These are phyloP conservation scores for Dendrobium huoshanense DNA, from an alignment of 106 monocot genomes.

Conservation along the genomic window DNA sequence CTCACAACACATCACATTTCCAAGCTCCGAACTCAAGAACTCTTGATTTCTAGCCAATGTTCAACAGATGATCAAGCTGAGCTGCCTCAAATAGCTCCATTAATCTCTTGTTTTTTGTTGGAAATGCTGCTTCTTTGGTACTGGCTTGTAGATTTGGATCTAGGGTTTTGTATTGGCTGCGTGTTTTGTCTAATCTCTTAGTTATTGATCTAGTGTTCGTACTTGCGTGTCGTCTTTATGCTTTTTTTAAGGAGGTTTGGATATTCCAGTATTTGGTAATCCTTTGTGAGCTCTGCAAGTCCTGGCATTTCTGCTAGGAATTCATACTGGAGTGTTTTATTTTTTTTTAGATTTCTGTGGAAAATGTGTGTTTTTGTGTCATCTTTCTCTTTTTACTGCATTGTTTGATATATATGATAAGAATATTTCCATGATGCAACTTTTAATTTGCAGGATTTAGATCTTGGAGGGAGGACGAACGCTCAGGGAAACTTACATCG, in stretches of 20 bases:
- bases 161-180: background rate
- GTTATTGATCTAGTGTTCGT: background rate
- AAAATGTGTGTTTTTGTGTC: background rate
- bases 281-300: background rate
- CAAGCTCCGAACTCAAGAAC: too few species aligned
- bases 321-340: background rate
- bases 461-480: background rate
- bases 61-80: too few species aligned
- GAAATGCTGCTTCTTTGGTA: background rate
- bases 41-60: too few species aligned
- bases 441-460: background rate
- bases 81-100: background rate
- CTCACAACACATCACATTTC: too few species aligned
- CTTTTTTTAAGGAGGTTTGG: background rate
- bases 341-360: background rate
- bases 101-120: background rate
- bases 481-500: background rate
- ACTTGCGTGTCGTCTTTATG: background rate
- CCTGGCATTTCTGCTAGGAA: background rate
- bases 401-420: background rate
- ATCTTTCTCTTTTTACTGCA: background rate
- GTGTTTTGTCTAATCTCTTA: background rate
- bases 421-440: background rate
- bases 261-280: background rate
- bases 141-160: background rate